Evolutionary conservation across 768 basidiomycete species (phyloP), one percentile per base, ranked within the genome.

Genomic region (Sporobolomyces pararoseus): DNA sequence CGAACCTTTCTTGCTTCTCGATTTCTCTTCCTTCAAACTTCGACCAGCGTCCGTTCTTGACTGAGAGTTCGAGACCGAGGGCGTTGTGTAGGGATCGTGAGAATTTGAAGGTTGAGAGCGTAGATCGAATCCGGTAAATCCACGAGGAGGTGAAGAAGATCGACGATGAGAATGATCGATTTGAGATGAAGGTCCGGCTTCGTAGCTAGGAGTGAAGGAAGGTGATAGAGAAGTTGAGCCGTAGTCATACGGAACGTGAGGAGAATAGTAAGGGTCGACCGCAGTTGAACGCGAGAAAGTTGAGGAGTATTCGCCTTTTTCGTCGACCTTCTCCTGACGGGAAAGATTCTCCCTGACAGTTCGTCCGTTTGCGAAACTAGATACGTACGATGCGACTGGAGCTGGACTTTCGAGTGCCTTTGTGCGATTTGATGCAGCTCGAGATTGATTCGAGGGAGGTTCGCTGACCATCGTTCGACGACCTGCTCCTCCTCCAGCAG

Each of bases 381-480:
- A n/a, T n/a, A 7, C 35, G 21, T 29, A 21, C 12, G n/a, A n/a
- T 10, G 39, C 55, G 55, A 42, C 21, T 17, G 39, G 4, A 35
- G 55, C 9, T 4, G 16, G 55, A n/a, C n/a, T n/a, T n/a, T n/a
- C n/a, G n/a, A 12, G 14, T 17, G 21, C 21, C 37, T 35, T 35
- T n/a, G 55, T 17, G 27, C 35, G 35, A n/a, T 7, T 25, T 5
- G 37, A 31, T 16, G 23, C 58, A 39, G 3, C 14, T 23, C n/a
- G 37, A 27, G 35, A 39, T n/a, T n/a, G 35, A 21, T 9, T 42
- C 39, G 57, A 58, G 13, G 63, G 9, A 35, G 63, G 52, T 42
- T 57, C 42, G 54, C 53, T 46, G 44, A 65, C 53, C 63, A 57
- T 55, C 31, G 52, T 57, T 19, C 63, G 63, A 46, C 63, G 29